Percentiles rank a stretch among this genome's conserved stretches.
phyloP scores from a whole-genome alignment of 2,329 filamentous ascomycete genomes.

The Fusarium paranaense region DNA sequence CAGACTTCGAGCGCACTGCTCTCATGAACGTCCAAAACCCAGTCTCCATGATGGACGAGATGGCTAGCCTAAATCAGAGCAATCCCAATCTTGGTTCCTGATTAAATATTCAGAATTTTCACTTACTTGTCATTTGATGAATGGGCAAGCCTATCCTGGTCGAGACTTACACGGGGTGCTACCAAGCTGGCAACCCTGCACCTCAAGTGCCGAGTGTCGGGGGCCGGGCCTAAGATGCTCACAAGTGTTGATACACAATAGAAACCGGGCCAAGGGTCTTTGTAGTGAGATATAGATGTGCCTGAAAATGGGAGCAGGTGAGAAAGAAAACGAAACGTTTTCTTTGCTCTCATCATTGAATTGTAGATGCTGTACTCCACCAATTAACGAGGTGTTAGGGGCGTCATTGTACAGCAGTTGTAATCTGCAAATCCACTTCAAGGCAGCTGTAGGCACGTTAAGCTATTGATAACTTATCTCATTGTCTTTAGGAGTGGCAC shows the following conservation, averaged over 20 bases:
- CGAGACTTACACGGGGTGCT: not conserved
- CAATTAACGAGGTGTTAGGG: not conserved
- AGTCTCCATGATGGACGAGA: not conserved
- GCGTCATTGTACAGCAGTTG: not conserved
- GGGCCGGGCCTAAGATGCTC: not conserved
- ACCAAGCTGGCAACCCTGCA: not conserved
- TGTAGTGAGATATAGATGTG: not conserved
- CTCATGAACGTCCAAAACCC: not conserved
- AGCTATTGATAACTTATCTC: not conserved
- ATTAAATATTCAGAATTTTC: not conserved
- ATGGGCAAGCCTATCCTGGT: not conserved
- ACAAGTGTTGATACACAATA: not conserved
- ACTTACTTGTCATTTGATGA: not conserved
- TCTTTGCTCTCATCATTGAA: not conserved
- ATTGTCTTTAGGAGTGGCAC: not conserved
- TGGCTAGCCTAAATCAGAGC: not conserved
- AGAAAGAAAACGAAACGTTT: not conserved
- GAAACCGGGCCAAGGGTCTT: no score
- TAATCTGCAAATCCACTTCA: not conserved
- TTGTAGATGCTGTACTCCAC: not conserved
- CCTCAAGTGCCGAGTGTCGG: not conserved
- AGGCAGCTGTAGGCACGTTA: no score
- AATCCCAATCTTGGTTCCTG: not conserved
- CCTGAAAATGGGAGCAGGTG: not conserved
- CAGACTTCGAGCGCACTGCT: not conserved